Conservation (phyloP, 139 green algal genomes). For the Chara braunii region DNA sequence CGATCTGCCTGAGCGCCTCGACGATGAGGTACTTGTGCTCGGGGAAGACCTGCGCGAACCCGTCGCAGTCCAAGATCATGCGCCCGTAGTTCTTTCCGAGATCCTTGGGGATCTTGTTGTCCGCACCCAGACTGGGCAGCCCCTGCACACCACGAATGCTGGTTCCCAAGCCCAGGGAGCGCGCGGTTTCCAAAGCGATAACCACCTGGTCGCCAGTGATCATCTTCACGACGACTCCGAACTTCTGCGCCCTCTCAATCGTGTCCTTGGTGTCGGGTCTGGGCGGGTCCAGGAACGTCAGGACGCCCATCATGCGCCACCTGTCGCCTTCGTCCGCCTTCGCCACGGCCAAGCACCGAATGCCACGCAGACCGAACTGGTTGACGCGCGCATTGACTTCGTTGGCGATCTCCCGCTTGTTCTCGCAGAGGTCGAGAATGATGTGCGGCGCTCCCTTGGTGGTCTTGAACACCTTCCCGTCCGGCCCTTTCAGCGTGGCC, state of each 20-base stretch:
- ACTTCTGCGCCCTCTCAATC: conserved; percentile 33
- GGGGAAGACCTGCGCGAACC: neutral
- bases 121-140: neutral
- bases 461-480: conserved; percentile 56
- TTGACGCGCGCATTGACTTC: conserved; percentile 50
- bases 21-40: conserved; percentile 47
- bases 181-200: conserved; percentile 43
- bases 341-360: conserved; percentile 63
- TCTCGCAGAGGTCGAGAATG: conserved; percentile 50
- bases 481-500: conserved; percentile 43
- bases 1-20: conserved; percentile 23
- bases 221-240: conserved; percentile 47
- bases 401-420: conserved; percentile 19
- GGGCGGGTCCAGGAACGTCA: conserved; percentile 82
- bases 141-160: conserved; percentile 39
- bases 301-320: conserved; percentile 63
- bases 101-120: conserved; percentile 5
- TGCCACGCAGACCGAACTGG: conserved; percentile 59
- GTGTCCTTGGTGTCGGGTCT: conserved; percentile 68
- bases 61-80: conserved; percentile 20
- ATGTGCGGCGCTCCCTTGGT: conserved; percentile 70
- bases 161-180: conserved; percentile 43
- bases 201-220: conserved; percentile 48
- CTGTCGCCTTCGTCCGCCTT: conserved; percentile 15
- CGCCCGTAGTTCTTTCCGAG: conserved; percentile 59